phyloP scores from a whole-genome alignment of 139 green algal genomes.

The Gonium pectorale region DNA sequence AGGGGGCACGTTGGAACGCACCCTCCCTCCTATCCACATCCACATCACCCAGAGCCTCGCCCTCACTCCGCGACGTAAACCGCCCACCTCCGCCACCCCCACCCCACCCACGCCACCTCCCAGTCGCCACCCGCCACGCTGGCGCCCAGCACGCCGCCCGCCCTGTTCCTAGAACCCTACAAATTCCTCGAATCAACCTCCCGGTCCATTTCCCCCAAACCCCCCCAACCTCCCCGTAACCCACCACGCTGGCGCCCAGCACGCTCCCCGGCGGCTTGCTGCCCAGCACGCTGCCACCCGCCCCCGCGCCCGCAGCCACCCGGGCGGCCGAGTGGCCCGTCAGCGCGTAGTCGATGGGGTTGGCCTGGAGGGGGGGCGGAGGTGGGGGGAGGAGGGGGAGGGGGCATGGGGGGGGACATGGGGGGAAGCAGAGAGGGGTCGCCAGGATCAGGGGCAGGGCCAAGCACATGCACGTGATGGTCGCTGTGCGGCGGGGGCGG shows the following conservation, averaged over 20 bases:
- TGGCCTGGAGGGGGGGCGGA: background rate
- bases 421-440: background rate
- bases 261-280: background rate
- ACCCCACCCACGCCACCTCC: background rate
- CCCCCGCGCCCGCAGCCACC: background rate
- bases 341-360: constrained; percentile 40
- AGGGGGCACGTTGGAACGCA: too few relatives aligned
- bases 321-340: background rate
- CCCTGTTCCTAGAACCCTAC: constrained; percentile 12
- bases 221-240: background rate
- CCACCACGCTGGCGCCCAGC: constrained; percentile 16
- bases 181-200: too few relatives aligned
- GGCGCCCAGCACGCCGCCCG: background rate
- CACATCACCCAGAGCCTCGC: too few relatives aligned
- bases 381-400: background rate
- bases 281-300: constrained; percentile 29
- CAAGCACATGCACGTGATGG: background rate
- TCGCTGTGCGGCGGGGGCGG: too few relatives aligned
- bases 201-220: too few relatives aligned
- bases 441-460: background rate
- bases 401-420: background rate
- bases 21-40: too few relatives aligned
- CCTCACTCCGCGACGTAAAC: too few relatives aligned
- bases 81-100: background rate
- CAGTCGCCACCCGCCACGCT: constrained; percentile 34